Conservation (phyloP, 768 basidiomycete genomes). For the Lactarius deliciosus region DNA sequence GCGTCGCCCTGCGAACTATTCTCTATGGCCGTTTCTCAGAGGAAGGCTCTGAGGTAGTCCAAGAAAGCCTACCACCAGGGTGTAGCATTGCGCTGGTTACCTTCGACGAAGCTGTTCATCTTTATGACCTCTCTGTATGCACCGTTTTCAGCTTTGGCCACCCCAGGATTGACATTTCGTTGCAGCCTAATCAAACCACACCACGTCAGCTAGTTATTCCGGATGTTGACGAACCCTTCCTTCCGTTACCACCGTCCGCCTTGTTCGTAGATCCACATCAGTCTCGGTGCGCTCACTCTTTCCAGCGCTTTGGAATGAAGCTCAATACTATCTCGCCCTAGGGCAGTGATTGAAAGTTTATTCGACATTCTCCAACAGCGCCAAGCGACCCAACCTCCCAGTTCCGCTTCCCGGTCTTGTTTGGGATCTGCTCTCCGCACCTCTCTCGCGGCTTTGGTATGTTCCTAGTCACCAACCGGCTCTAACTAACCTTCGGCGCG, state of each 20-base stretch:
- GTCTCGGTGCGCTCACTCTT: conserved; percentile 50
- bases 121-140: conserved; percentile 86
- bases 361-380: conserved; percentile 64
- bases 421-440: conserved; percentile 77
- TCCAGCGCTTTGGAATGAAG: not conserved
- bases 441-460: conserved; percentile 68
- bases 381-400: conserved; percentile 45
- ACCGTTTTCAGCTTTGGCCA: conserved; percentile 14
- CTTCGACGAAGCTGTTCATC: conserved; percentile 78
- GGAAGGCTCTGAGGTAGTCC: conserved; percentile 40
- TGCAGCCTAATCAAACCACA: conserved; percentile 23
- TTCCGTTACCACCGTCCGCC: conserved; percentile 62
- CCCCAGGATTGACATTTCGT: conserved; percentile 32
- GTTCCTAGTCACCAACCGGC: conserved; percentile 29
- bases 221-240: conserved; percentile 91
- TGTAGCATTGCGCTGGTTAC: conserved; percentile 77
- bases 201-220: conserved; percentile 71
- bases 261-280: conserved; percentile 75
- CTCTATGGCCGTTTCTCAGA: conserved; percentile 58
- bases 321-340: conserved; percentile 35
- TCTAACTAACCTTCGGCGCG: conserved; percentile 21
- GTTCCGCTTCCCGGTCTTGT: conserved; percentile 51
- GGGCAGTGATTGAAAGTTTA: conserved; percentile 62
- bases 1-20: conserved; percentile 56
- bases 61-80: conserved; percentile 52